Percentiles rank a stretch among this genome's conserved stretches.
Evolutionary conservation across 345 rosid genomes (phyloP).

Genomic region (Lumnitzera racemosa): DNA sequence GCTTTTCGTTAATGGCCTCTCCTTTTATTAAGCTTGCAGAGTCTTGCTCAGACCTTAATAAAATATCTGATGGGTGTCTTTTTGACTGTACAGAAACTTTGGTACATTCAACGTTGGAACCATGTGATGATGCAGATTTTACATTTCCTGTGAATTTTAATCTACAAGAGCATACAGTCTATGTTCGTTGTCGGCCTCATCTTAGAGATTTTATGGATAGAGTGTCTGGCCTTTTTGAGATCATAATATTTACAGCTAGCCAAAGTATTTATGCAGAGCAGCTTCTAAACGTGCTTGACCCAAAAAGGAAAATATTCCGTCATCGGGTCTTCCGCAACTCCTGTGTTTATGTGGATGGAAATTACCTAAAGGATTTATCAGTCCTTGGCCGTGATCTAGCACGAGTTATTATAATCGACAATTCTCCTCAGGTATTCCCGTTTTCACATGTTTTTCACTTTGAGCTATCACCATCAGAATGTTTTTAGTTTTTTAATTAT

Average conservation of each 20-base stretch:
- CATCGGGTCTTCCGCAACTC: conserved; percentile 95
- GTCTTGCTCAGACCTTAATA: background rate
- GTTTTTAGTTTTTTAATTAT: background rate
- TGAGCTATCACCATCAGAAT: background rate
- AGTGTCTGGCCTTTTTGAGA: conserved; percentile 77
- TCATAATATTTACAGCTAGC: conserved; percentile 95
- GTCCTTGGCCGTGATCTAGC: conserved; percentile 94
- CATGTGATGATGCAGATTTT: conserved; percentile 81
- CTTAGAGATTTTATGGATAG: conserved; percentile 87
- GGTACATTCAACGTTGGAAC: conserved; percentile 89
- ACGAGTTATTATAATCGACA: conserved; percentile 77
- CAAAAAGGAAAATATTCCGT: conserved; percentile 83
- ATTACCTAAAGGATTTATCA: conserved; percentile 89
- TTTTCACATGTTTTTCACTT: background rate
- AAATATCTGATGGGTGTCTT: background rate
- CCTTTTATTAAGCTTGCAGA: background rate
- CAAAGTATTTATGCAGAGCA: conserved; percentile 97
- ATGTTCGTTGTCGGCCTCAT: conserved; percentile 90
- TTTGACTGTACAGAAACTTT: conserved; percentile 62
- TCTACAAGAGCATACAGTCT: conserved; percentile 75
- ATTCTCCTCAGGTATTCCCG: conserved; percentile 88
- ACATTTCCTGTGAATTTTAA: conserved; percentile 87
- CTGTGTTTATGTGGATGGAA: conserved; percentile 90
- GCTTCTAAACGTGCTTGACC: conserved; percentile 97
- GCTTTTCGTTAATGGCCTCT: background rate